Base-by-base conservation (phyloP, 2,329 filamentous ascomycete genomes). In the Monosporascus sp. region DNA sequence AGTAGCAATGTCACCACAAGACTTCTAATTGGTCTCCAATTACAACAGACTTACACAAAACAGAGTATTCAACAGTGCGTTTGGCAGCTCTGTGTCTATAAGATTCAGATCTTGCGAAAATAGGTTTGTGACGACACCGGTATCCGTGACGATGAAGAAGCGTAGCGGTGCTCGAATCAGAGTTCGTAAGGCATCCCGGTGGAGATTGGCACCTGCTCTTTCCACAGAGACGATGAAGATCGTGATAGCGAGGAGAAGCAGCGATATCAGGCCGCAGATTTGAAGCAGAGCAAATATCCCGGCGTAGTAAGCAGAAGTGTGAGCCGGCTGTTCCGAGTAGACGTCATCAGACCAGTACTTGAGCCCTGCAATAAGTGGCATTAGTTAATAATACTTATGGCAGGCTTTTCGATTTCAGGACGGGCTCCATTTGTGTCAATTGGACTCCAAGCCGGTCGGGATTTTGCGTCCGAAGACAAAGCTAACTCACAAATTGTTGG, bases 91-190 rank as follows among this genome's bases (percentile, higher is more conserved):
- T 1, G 62, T 65, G 39, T 77, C 75, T 2, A 77, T 63, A 0
- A 77, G 62, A 2, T 66, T 69, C 53, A 76, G 62, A 27, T 79
- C 76, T 55, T 78, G 76, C 0, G 73, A 75, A 56, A 78, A 79
- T 7, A 74, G 57, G 25, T 77, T 77, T 6, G 70, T 72, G 27
- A 74, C 65, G 2, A 69, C 59, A 2, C 76, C 76, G 0, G 65
- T 63, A 54, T 78, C 75, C 0, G 71, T 76, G 0, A 54, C 66
- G 0, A 70, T 69, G 49, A 77, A 74, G 55, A 77, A 75, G 7
- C 58, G 58, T 38, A 78, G 54, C 1, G 69, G 67, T 0, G 69
- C 67, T n/a, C 48, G 57, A 14, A 57, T 77, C 79, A 64, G 77
- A 70, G 60, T 60, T 3, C 46, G 49, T 15, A 66, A 53, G 5